phyloP scores from a whole-genome alignment of 2,329 filamentous ascomycete genomes.

The Anisogramma anomala region DNA sequence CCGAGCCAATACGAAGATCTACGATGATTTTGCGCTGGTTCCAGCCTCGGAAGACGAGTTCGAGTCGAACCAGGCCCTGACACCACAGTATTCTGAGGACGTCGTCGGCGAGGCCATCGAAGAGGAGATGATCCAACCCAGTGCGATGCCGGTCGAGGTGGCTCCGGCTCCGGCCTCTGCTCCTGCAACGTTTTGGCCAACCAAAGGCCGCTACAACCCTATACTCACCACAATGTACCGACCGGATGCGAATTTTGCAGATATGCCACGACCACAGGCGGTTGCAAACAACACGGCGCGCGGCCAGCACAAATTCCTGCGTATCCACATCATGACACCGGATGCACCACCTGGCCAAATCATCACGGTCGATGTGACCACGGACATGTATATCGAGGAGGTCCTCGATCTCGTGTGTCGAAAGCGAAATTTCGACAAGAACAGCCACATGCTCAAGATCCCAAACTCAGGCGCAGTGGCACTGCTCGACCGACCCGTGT shows the following conservation, averaged over 20 bases:
- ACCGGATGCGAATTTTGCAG: slow-evolving; percentile 41
- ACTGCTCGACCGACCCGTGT: slow-evolving; percentile 65
- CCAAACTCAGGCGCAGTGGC: slow-evolving; percentile 64
- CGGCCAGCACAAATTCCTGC: slow-evolving; percentile 59
- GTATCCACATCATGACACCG: slow-evolving; percentile 58
- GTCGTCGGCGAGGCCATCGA: slow-evolving; percentile 27
- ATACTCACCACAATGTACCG: slow-evolving; percentile 51
- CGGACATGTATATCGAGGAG: slow-evolving; percentile 73
- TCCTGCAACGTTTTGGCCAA: neutral
- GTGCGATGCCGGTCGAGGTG: slow-evolving; percentile 19
- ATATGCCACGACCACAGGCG: slow-evolving; percentile 40
- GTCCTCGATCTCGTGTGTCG: slow-evolving; percentile 68
- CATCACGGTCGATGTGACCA: slow-evolving; percentile 64
- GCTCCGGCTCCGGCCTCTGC: neutral
- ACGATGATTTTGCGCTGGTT: slow-evolving; percentile 73
- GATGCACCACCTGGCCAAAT: slow-evolving; percentile 62
- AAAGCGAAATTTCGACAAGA: slow-evolving; percentile 68
- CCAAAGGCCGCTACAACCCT: slow-evolving; percentile 36
- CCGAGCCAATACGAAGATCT: slow-evolving; percentile 65
- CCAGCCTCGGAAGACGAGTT: slow-evolving; percentile 58
- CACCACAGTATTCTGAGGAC: slow-evolving; percentile 54
- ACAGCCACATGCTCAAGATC: slow-evolving; percentile 66
- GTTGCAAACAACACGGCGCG: slow-evolving; percentile 34
- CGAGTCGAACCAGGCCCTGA: slow-evolving; percentile 55
- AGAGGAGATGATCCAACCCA: slow-evolving; percentile 37